phyloP scores from a whole-genome alignment of 768 basidiomycete genomes.

The Stropharia rugosoannulata region DNA sequence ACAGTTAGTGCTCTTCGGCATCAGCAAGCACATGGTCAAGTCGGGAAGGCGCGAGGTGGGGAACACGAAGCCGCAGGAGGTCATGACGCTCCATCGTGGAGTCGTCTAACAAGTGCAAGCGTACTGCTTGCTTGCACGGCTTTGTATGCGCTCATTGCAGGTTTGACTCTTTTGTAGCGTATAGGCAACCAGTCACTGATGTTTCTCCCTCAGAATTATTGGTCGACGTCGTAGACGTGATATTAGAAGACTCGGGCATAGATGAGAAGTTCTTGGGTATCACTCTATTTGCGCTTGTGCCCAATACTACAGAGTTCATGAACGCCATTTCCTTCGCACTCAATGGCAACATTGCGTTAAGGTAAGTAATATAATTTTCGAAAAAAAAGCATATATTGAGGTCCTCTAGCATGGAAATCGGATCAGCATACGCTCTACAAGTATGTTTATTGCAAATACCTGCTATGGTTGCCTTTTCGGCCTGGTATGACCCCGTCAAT shows the following conservation, averaged over 20 bases:
- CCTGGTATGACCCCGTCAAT: slow-evolving; percentile 85
- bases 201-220: slow-evolving; percentile 66
- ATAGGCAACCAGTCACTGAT: not conserved
- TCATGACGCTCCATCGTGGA: slow-evolving; percentile 98
- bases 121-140: slow-evolving; percentile 89
- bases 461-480: slow-evolving; percentile 98
- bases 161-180: slow-evolving; percentile 42
- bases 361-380: slow-evolving; percentile 45
- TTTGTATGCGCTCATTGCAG: slow-evolving; percentile 93
- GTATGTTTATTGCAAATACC: slow-evolving; percentile 98
- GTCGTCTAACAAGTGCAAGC: slow-evolving; percentile 82
- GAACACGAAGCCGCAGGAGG: slow-evolving; percentile 60
- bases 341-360: slow-evolving; percentile 94
- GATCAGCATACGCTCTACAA: slow-evolving; percentile 97
- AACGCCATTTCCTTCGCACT: slow-evolving; percentile 98
- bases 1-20: slow-evolving; percentile 90
- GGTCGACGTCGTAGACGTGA: slow-evolving; percentile 93
- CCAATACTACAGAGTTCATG: slow-evolving; percentile 99
- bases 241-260: slow-evolving; percentile 86
- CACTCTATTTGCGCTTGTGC: slow-evolving; percentile 94
- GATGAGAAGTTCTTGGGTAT: slow-evolving; percentile 98
- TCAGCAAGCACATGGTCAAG: slow-evolving; percentile 56
- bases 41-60: slow-evolving; percentile 37
- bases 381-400: not conserved
- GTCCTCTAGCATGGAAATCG: slow-evolving; percentile 90